Conservation (phyloP, 495 filamentous ascomycete genomes). For the Lichenothelia convexa region DNA sequence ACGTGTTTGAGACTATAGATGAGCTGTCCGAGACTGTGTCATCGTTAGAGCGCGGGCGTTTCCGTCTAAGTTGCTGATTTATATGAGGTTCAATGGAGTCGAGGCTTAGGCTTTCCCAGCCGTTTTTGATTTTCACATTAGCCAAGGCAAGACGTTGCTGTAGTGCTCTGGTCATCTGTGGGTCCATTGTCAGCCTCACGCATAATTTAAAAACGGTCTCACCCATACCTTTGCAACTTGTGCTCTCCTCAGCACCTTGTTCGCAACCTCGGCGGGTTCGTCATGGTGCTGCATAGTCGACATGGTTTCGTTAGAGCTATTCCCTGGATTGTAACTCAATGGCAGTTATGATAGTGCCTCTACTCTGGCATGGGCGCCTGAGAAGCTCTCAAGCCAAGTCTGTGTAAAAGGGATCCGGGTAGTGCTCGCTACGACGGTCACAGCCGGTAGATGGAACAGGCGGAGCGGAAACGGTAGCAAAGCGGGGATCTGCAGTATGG, state of each 20-base stretch:
- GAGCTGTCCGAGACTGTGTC: conserved; percentile 64
- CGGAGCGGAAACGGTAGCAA: too few species aligned
- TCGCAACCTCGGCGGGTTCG: conserved; percentile 45
- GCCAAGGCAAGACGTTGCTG: conserved; percentile 87
- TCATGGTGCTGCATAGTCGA: conserved; percentile 14
- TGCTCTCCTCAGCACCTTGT: conserved; percentile 49
- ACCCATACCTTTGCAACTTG: conserved; percentile 63
- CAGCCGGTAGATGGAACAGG: too few species aligned
- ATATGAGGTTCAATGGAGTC: conserved; percentile 56
- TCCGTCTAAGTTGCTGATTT: conserved; percentile 52
- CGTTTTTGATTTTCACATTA: conserved; percentile 90
- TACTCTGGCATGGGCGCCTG: too few species aligned
- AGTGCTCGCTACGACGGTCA: too few species aligned
- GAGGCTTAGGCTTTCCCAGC: conserved; percentile 60
- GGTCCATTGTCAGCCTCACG: conserved; percentile 7
- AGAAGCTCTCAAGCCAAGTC: too few species aligned
- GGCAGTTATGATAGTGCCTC: too few species aligned
- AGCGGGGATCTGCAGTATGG: too few species aligned
- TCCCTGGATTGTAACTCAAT: too few species aligned
- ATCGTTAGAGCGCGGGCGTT: conserved; percentile 38
- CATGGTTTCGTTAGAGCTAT: conserved; percentile 12
- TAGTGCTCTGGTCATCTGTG: conserved; percentile 72
- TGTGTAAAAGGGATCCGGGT: too few species aligned
- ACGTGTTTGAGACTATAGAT: conserved; percentile 43
- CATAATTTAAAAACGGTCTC: not conserved